phyloP scores from a whole-genome alignment of 1,284 basidiomycete genomes.

The Anthracocystis panici-leucophaei region DNA sequence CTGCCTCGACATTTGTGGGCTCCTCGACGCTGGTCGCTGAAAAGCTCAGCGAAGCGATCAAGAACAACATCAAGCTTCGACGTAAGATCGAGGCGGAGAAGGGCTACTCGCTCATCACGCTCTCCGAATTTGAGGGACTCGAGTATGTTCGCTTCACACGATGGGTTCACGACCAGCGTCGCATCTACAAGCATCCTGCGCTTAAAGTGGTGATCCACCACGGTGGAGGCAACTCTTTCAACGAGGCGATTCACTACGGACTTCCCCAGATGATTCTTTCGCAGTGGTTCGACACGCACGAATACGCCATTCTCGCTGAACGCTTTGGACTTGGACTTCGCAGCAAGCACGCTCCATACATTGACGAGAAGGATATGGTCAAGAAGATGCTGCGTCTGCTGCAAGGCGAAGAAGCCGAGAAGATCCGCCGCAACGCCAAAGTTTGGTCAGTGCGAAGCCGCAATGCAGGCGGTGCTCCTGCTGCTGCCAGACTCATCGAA shows the following conservation, averaged over 20 bases:
- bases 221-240: conserved; percentile 66
- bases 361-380: conserved; percentile 49
- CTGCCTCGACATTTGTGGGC: conserved; percentile 13
- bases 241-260: conserved; percentile 62
- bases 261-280: conserved; percentile 61
- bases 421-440: conserved; percentile 42
- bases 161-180: conserved; percentile 55
- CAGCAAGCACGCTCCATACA: conserved; percentile 44
- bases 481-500: conserved; percentile 54
- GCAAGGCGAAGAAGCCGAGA: conserved; percentile 30
- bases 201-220: conserved; percentile 60
- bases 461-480: conserved; percentile 53
- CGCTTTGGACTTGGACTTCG: conserved; percentile 53
- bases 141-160: conserved; percentile 52
- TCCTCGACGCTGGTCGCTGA: conserved; percentile 22
- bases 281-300: conserved; percentile 65
- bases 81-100: conserved; percentile 33
- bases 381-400: conserved; percentile 46
- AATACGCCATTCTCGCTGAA: conserved; percentile 49
- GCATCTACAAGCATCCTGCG: conserved; percentile 59
- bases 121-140: conserved; percentile 48
- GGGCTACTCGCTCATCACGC: conserved; percentile 41
- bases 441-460: conserved; percentile 47
- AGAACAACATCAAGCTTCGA: conserved; percentile 23
- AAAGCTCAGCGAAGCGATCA: conserved; percentile 34